Conservation (phyloP, 805 yeast species). For the Jamesozyma jinghongensis region DNA sequence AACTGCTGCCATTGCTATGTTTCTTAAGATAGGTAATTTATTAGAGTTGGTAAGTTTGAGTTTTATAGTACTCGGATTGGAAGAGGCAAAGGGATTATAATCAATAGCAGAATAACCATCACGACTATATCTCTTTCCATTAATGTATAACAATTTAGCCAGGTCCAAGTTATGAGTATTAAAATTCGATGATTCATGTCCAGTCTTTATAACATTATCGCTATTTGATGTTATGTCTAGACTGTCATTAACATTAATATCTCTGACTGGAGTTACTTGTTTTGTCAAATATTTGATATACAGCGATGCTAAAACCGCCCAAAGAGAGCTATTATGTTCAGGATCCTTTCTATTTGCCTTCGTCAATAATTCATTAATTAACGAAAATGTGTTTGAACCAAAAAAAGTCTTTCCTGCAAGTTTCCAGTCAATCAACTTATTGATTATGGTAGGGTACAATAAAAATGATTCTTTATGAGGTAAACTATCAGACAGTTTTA, state of each 20-base stretch:
- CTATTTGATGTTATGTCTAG: background rate
- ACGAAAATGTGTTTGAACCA: conserved; percentile 4
- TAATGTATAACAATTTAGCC: conserved; percentile 17
- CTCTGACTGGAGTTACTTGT: background rate
- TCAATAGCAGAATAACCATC: background rate
- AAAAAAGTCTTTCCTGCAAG: conserved; percentile 6
- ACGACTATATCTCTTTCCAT: background rate
- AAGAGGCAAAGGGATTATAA: conserved; percentile 17
- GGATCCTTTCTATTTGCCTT: conserved; percentile 20
- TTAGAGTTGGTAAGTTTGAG: conserved; percentile 18
- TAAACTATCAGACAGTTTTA: conserved; percentile 13
- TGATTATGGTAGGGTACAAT: conserved; percentile 15
- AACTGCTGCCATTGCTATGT: conserved; percentile 18
- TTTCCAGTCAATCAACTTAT: conserved; percentile 14
- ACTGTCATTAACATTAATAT: background rate
- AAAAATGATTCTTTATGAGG: conserved; percentile 11
- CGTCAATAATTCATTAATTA: conserved; percentile 14
- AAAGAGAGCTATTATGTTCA: conserved; percentile 12
- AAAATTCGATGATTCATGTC: too few relatives aligned
- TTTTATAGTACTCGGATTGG: conserved; percentile 12
- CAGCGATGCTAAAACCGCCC: conserved; percentile 20
- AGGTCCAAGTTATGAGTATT: conserved; percentile 9
- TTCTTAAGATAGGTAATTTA: conserved; percentile 17
- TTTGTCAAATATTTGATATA: conserved; percentile 17
- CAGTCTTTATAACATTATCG: background rate